Base-by-base conservation (phyloP, 495 filamentous ascomycete genomes). In the Aspergillus heteromorphus region DNA sequence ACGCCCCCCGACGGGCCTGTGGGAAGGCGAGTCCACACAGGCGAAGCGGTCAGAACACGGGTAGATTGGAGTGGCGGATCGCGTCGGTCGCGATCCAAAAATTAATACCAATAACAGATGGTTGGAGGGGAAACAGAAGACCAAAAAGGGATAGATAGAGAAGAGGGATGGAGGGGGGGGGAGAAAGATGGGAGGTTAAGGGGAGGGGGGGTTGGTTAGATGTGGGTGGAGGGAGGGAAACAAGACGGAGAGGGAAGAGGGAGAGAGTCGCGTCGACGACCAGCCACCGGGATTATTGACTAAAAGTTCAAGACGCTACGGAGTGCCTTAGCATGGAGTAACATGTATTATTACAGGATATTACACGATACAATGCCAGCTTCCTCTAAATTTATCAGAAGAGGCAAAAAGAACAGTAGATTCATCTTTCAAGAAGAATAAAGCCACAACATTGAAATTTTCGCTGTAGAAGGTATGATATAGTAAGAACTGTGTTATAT, bases 121-220 rank as follows among this genome's bases (percentile, higher is more conserved):
- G 40, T 49, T 41, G 55, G 53, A 56, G 56, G 54, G 49, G 53
- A 42, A 56, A 45, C 16, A 47, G 31, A 30, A 20, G 27, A 36
- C 42, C 45, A 41, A 34, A 48, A 55, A 48, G 41, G 49, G 52
- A 51, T 55, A 47, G 51, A 40, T n/a, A n/a, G n/a, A n/a, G n/a
- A 34, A 48, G 52, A 48, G 41, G 49, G 52, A 51, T 55, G 50
- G 51, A 40, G n/a, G 5, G 17, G 21, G n/a, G n/a, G n/a, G 29
- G 41, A 25, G 40, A 23, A 42, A 23, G 55, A 40, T 29, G 29
- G 29, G 20, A 49, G 41, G 21, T 43, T 29, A 17, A 21, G 47
- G 19, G 27, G 8, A 20, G 31, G 38, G 48, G 41, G 56, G 16
- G 25, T 19, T 19, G 40, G 21, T 21, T 27, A 20, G 20, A 45